Conservation (phyloP, 805 yeast species). For the Metschnikowia proteae region DNA sequence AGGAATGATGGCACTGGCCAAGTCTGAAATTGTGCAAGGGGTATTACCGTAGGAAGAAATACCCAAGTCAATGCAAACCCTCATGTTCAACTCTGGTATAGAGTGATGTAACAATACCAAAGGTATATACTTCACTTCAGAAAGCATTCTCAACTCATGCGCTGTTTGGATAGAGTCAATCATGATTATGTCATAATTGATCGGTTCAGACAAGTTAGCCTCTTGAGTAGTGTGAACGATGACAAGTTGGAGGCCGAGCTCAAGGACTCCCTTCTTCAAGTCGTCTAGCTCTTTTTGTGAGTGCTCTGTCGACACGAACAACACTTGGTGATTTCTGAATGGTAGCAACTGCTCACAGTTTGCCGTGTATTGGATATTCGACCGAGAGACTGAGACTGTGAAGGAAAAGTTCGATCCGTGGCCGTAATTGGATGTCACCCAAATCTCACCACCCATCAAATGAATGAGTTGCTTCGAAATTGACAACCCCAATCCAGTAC, state of each 20-base stretch:
- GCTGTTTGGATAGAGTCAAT: constrained; percentile 79
- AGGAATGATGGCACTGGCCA: constrained; percentile 79
- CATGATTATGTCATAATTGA: constrained; percentile 73
- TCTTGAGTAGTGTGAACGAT: constrained; percentile 55
- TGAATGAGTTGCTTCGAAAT: constrained; percentile 85
- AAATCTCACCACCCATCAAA: constrained; percentile 89
- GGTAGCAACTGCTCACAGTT: constrained; percentile 69
- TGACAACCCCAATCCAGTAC: constrained; percentile 86
- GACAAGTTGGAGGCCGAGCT: constrained; percentile 59
- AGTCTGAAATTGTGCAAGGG: constrained; percentile 76
- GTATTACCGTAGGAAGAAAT: constrained; percentile 86
- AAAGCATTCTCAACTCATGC: constrained; percentile 58
- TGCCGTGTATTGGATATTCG: constrained; percentile 55
- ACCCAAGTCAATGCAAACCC: constrained; percentile 79
- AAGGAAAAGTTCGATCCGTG: constrained; percentile 81
- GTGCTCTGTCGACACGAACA: constrained; percentile 68
- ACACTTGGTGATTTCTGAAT: constrained; percentile 63
- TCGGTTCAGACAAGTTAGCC: constrained; percentile 53
- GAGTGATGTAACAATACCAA: constrained; percentile 73
- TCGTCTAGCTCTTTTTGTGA: constrained; percentile 46
- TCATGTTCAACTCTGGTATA: constrained; percentile 72
- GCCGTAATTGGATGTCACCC: constrained; percentile 82
- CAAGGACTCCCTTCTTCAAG: constrained; percentile 48
- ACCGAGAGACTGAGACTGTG: constrained; percentile 75
- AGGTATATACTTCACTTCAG: constrained; percentile 83